Conservation (phyloP, 2,329 filamentous ascomycete genomes). For the Trichophyton simii region DNA sequence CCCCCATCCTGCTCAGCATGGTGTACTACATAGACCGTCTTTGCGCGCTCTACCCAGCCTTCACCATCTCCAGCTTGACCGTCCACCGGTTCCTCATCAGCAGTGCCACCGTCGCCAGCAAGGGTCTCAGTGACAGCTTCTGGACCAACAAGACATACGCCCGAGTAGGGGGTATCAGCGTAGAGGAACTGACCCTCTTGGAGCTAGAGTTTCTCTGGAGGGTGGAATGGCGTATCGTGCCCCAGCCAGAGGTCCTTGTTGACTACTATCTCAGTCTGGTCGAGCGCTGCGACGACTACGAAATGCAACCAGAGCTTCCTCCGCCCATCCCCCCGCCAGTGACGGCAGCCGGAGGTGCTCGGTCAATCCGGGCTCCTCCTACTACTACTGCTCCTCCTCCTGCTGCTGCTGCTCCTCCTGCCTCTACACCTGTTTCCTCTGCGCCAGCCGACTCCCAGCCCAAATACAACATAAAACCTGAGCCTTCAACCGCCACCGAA, state of each 20-base stretch:
- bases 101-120: slow-evolving; percentile 86
- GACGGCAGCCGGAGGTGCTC: not conserved
- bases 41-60: slow-evolving; percentile 81
- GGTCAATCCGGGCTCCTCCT: not conserved
- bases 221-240: slow-evolving; percentile 94
- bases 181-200: slow-evolving; percentile 77
- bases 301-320: slow-evolving; percentile 31
- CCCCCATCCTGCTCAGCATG: slow-evolving; percentile 92
- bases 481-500: not conserved
- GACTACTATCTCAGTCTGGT: slow-evolving; percentile 88
- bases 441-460: not conserved
- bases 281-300: slow-evolving; percentile 49
- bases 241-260: slow-evolving; percentile 81
- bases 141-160: slow-evolving; percentile 98
- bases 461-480: not conserved
- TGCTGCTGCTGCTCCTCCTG: not conserved
- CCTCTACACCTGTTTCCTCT: not conserved
- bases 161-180: slow-evolving; percentile 78
- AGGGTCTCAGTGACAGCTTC: slow-evolving; percentile 90
- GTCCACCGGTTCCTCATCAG: slow-evolving; percentile 96
- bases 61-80: slow-evolving; percentile 90
- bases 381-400: too few relatives aligned
- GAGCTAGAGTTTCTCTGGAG: slow-evolving; percentile 88
- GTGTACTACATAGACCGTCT: slow-evolving; percentile 97
- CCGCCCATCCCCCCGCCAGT: not conserved